Percentiles rank a stretch among this genome's conserved stretches.
Conservation (phyloP, 805 yeast genomes). For the Candida pseudofarinosa region DNA sequence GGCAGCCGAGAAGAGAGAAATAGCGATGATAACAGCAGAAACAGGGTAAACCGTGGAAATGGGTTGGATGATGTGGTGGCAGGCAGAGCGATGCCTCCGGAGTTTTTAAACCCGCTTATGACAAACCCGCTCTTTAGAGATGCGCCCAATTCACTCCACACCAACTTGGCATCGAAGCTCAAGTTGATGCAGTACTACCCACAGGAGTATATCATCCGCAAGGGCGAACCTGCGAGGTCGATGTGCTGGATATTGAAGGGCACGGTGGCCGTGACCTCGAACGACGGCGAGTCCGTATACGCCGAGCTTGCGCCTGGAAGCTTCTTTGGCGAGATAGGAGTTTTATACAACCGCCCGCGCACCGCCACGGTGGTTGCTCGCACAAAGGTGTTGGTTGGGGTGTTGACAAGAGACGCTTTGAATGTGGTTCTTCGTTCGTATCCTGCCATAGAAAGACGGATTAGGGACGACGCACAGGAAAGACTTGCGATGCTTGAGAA, state of each 20-base stretch:
- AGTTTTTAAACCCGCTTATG: slow-evolving; percentile 48
- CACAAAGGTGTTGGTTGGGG: slow-evolving; percentile 63
- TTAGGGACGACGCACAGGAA: slow-evolving; percentile 78
- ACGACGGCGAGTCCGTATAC: slow-evolving; percentile 72
- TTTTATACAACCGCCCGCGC: slow-evolving; percentile 68
- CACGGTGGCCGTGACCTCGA: slow-evolving; percentile 68
- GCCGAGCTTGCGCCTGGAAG: slow-evolving; percentile 69
- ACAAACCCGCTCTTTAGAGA: slow-evolving; percentile 59
- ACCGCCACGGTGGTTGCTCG: slow-evolving; percentile 76
- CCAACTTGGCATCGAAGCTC: slow-evolving; percentile 54
- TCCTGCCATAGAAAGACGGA: slow-evolving; percentile 62
- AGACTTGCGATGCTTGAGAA: slow-evolving; percentile 68
- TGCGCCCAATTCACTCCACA: slow-evolving; percentile 64
- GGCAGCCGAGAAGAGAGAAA: neutral
- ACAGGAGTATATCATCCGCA: slow-evolving; percentile 64
- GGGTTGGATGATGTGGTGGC: slow-evolving; percentile 9
- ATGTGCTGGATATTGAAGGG: slow-evolving; percentile 82
- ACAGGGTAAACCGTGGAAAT: neutral
- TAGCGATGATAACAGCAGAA: neutral
- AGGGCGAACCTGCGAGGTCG: slow-evolving; percentile 69
- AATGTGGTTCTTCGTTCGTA: slow-evolving; percentile 55
- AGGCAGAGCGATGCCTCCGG: slow-evolving; percentile 42
- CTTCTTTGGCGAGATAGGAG: slow-evolving; percentile 78
- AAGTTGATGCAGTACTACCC: slow-evolving; percentile 60
- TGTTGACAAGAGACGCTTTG: slow-evolving; percentile 60